A percentile compares a stretch with the other conserved stretches of the same genome.
Conservation (phyloP, 441 rosid species). For the Mallotus japonicus region DNA sequence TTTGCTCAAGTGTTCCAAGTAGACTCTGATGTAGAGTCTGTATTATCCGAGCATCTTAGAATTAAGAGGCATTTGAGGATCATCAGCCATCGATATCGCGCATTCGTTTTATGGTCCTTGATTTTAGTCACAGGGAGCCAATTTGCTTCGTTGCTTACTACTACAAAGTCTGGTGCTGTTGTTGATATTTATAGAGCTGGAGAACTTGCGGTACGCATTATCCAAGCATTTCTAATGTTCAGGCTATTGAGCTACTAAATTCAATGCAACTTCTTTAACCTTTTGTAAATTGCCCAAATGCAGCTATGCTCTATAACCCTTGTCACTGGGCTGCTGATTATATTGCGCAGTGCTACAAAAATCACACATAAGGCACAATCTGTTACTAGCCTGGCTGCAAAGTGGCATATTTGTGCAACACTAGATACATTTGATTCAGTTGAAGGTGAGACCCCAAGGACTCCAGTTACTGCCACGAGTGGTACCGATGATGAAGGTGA, state of each 20-base stretch:
- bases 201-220: conserved; percentile 67
- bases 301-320: conserved; percentile 84
- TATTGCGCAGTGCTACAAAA: conserved; percentile 78
- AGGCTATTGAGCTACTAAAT: background rate
- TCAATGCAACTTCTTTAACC: background rate
- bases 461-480: conserved; percentile 22
- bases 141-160: conserved; percentile 73
- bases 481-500: conserved; percentile 30
- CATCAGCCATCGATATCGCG: conserved; percentile 80
- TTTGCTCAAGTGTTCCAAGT: conserved; percentile 64
- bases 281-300: conserved; percentile 1
- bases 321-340: conserved; percentile 55
- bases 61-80: conserved; percentile 78
- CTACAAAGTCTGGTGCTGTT: conserved; percentile 52
- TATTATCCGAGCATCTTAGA: conserved; percentile 75
- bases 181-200: conserved; percentile 66
- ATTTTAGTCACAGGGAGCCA: conserved; percentile 81
- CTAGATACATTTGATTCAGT: conserved; percentile 55
- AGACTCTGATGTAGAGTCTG: conserved; percentile 71
- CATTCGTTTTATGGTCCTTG: conserved; percentile 59
- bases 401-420: conserved; percentile 89
- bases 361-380: conserved; percentile 92
- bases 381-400: conserved; percentile 74
- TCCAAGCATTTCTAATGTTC: background rate
- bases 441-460: conserved; percentile 66